phyloP scores from a whole-genome alignment of 139 green algal genomes.

The Coccomyxa sp. region DNA sequence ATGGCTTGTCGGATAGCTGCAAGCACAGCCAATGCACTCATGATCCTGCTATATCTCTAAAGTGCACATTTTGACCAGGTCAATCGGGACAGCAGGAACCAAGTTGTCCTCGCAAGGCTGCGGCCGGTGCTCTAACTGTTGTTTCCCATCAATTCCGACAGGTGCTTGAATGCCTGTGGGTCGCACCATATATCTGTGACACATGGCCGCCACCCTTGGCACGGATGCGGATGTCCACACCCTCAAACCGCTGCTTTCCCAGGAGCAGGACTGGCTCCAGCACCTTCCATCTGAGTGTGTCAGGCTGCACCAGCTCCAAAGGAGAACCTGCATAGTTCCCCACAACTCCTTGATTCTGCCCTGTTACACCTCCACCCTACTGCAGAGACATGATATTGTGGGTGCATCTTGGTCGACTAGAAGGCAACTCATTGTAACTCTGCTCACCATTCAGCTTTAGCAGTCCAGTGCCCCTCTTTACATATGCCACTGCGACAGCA shows the following conservation, averaged over 20 bases:
- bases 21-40: slow-evolving; percentile 1
- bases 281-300: slow-evolving; percentile 92
- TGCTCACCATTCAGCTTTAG: slow-evolving; percentile 92
- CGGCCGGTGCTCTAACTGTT: too few relatives aligned
- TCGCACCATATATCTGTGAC: slow-evolving; percentile 84
- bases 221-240: slow-evolving; percentile 95
- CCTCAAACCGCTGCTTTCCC: slow-evolving; percentile 83
- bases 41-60: too few relatives aligned
- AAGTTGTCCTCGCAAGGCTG: too few relatives aligned
- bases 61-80: too few relatives aligned
- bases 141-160: too few relatives aligned
- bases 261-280: slow-evolving; percentile 95
- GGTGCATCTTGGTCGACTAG: neutral
- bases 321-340: slow-evolving; percentile 57
- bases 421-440: too few relatives aligned
- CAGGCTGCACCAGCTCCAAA: slow-evolving; percentile 93
- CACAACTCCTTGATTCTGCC: neutral
- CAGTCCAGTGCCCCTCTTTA: slow-evolving; percentile 89
- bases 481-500: slow-evolving; percentile 91
- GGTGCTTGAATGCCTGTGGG: neutral
- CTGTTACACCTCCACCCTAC: neutral
- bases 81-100: too few relatives aligned
- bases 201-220: slow-evolving; percentile 96
- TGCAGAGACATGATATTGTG: neutral
- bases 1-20: slow-evolving; percentile 96